Percentiles rank a stretch among this genome's conserved stretches.
Conservation (phyloP, 257 asterid genomes). For the Nicotiana noctiflora region DNA sequence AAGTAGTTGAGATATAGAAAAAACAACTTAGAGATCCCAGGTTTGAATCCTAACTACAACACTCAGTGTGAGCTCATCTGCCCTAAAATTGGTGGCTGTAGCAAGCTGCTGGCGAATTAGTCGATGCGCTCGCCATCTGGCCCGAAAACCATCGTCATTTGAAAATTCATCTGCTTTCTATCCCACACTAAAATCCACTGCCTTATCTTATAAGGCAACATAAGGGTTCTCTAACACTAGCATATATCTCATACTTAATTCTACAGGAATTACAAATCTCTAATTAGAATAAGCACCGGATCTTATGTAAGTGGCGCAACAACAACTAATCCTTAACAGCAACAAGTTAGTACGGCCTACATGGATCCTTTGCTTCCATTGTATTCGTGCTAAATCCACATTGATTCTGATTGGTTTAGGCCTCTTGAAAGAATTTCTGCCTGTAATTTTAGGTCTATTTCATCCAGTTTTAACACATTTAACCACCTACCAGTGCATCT, state of each 20-base stretch:
- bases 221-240: neutral
- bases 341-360: neutral
- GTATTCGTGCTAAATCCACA: neutral
- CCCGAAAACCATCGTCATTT: neutral
- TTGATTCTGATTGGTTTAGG: neutral
- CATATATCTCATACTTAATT: neutral
- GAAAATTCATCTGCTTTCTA: neutral
- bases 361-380: neutral
- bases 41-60: neutral
- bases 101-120: neutral
- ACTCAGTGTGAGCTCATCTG: neutral
- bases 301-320: neutral
- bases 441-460: too few relatives aligned
- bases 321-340: neutral
- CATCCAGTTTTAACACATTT: too few relatives aligned
- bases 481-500: too few relatives aligned
- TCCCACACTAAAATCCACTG: neutral
- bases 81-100: neutral
- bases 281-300: neutral
- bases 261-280: neutral
- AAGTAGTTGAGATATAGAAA: neutral
- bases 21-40: neutral
- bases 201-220: neutral
- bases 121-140: neutral
- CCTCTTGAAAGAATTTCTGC: too few relatives aligned